Base-by-base conservation (phyloP, 148 eudicot genomes). In the Rhododendron williamsianum region DNA sequence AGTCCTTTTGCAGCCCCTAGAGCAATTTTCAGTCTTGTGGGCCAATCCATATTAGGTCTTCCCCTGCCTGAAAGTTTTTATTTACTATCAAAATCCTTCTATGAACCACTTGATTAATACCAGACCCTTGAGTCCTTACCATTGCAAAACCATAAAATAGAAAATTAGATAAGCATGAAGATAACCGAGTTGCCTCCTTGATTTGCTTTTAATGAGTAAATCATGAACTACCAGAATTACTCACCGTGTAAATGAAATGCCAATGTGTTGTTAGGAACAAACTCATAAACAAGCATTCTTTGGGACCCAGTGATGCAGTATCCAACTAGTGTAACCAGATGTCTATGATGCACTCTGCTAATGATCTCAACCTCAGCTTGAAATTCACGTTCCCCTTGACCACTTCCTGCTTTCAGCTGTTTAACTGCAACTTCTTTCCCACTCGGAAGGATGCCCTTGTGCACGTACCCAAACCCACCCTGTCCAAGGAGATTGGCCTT, bases 391-490 rank as follows among this genome's bases (percentile, higher is more conserved):
- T 96, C 99, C 67, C 99, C 98, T 83, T 96, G 99, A 45, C 98
- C 96, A 80, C 99, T 96, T 21, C 98, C 99, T 30, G 93, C 92
- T 90, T 95, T 95, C 77, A 96, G 91, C 87, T 95, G 91, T 91
- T 96, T 96, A 78, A 96, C 93, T 2, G 99, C 99, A 76, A 96
- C 95, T 85, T 96, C 97, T 91, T 96, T 96, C 38, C 99, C 98
- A 82, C 94, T 96, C 1, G 98, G 99, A 87, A 96, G 94, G 83
- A 96, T 86, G 30, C 99, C 99, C 82, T 90, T 92, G 63, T 96
- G 98, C 49, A 96, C 99, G 86, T 93, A 93, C 52, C 99, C 99
- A 89, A 96, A 96, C 72, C 99, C 99, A 88, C 99, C 99, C 89
- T 96, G 96, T 35, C 99, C 99, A 60, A 96, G 91, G 56, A 96